Evolutionary conservation across 192 early-diverging fungal species (phyloP), one percentile per base, ranked within the genome.

Genomic region (Backusella liffmaniae): DNA sequence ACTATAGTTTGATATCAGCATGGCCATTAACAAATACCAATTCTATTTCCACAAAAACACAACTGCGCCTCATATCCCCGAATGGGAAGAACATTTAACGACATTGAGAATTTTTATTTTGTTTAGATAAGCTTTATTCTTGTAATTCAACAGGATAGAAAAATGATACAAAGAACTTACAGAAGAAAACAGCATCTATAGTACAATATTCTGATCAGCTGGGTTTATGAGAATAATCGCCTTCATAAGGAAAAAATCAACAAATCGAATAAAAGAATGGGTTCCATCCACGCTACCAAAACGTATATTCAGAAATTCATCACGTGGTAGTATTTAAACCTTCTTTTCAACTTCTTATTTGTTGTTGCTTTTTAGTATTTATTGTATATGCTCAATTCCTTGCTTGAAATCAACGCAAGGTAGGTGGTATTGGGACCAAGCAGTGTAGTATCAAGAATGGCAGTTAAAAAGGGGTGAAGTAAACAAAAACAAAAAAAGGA

Each of bases 11-110:
- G 12, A 93, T 79, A 70, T 94, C 91, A 34, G 93, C 84, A 23
- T 93, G 84, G 5, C 91, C 10, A 3, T 86, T 51, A 82, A 42
- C 75, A 94, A 86, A 32, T 87, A 89, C 86, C 90, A 74, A 84
- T 87, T 51, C 85, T 77, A 72, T 90, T 90, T 71, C 84, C 86
- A 23, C 91, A 86, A 67, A 94, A 89, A 39, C 8, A 86, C 88
- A 16, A 92, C 85, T 23, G 89, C 94, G 13, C 94, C 94, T 77
- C 90, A 87, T 34, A 89, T 80, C 37, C 84, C 86, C 30, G 90
- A 88, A 77, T 93, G 93, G 16, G 92, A 88, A 32, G 32, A 32
- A 32, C 32, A 32, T 32, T 32, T 32, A 32, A 16, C 9, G 39
- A 74, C 46, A 16, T 73, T 74, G 36, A 66, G 53, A 18, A 30